Percentiles rank a stretch among this genome's conserved stretches.
Conservation (phyloP, 1,284 basidiomycete species). For the Heterobasidion occidentale region DNA sequence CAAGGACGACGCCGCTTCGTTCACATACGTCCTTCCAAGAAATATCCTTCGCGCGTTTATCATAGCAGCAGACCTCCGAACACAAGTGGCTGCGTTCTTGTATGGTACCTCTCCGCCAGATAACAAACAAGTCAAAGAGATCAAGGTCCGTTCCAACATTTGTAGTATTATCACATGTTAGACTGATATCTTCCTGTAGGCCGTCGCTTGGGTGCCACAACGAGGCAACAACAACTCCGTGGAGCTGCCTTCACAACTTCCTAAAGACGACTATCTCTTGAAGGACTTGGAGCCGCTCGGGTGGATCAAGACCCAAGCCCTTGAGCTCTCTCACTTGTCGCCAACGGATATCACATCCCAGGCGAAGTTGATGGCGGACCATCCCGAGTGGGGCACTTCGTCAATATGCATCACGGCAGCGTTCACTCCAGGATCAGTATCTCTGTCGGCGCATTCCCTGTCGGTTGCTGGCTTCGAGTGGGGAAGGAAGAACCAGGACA, state of each 20-base stretch:
- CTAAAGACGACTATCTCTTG: slow-evolving; percentile 89
- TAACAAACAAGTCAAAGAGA: slow-evolving; percentile 98
- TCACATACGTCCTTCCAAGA: slow-evolving; percentile 96
- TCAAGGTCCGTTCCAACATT: slow-evolving; percentile 51
- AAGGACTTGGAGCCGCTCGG: slow-evolving; percentile 94
- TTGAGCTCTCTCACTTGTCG: slow-evolving; percentile 89
- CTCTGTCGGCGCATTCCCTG: slow-evolving; percentile 87
- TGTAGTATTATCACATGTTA: neutral
- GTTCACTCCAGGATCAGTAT: slow-evolving; percentile 97
- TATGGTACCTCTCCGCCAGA: slow-evolving; percentile 93
- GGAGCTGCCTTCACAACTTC: slow-evolving; percentile 81
- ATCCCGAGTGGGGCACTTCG: slow-evolving; percentile 91
- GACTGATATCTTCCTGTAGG: slow-evolving; percentile 29
- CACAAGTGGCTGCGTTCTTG: slow-evolving; percentile 91
- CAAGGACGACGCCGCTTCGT: slow-evolving; percentile 91
- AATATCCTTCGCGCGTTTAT: slow-evolving; percentile 96
- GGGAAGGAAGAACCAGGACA: slow-evolving; percentile 91
- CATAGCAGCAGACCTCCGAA: slow-evolving; percentile 88
- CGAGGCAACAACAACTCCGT: slow-evolving; percentile 92
- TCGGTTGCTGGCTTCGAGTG: slow-evolving; percentile 94
- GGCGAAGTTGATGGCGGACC: slow-evolving; percentile 93
- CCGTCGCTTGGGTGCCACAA: slow-evolving; percentile 93
- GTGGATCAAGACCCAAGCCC: slow-evolving; percentile 96
- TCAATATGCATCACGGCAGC: slow-evolving; percentile 93
- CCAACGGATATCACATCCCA: slow-evolving; percentile 95